Evolutionary conservation across 2,329 filamentous ascomycete species (phyloP).

Genomic region (Cladosporium sp.): DNA sequence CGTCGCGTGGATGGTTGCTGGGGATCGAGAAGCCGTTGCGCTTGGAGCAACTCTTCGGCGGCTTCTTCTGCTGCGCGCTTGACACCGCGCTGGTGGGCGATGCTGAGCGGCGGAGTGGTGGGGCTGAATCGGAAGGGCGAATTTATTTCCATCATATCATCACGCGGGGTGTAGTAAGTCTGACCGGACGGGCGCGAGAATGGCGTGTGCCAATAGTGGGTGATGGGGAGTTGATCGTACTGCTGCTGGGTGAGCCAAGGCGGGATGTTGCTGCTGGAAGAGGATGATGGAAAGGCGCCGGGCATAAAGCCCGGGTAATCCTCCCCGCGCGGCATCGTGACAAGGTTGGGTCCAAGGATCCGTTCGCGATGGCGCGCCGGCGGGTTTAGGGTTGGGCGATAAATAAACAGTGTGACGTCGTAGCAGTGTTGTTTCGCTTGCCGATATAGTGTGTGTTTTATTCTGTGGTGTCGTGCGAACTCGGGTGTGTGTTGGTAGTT

Average conservation of each 20-base stretch:
- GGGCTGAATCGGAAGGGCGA: background rate
- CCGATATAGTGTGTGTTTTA: background rate
- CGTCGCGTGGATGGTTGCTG: conserved; percentile 4
- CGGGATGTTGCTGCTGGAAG: background rate
- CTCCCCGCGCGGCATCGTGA: background rate
- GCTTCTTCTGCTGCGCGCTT: conserved; percentile 3
- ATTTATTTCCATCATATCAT: conserved; percentile 9
- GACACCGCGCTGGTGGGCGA: conserved; percentile 8
- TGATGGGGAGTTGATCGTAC: background rate
- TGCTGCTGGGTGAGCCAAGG: background rate
- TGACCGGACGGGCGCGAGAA: background rate
- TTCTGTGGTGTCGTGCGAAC: background rate
- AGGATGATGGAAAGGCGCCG: background rate
- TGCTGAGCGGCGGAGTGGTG: conserved; percentile 1
- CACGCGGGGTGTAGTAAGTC: background rate
- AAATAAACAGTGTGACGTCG: background rate
- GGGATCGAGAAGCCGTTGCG: background rate
- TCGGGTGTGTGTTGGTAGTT: background rate
- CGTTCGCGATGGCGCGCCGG: background rate
- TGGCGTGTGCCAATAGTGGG: background rate
- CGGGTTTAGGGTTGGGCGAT: background rate
- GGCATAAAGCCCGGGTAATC: background rate
- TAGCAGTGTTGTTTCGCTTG: background rate
- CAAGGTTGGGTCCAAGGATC: background rate
- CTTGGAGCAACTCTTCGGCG: background rate